Conservation (phyloP, 1,284 basidiomycete genomes). For the Trichosporon coremiiforme region DNA sequence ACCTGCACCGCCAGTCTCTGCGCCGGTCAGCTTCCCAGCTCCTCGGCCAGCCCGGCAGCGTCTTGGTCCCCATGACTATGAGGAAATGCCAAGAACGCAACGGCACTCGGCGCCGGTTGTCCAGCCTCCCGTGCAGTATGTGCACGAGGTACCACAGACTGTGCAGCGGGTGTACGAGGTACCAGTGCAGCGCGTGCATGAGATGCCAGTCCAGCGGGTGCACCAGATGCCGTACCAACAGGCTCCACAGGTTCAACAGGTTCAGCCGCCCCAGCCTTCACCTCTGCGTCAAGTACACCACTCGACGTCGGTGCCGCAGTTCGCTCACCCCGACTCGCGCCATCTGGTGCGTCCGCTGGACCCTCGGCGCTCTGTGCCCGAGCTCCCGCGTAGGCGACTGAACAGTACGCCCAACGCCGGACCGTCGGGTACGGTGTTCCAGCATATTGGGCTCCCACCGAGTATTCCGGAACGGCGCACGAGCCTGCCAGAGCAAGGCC, state of each 20-base stretch:
- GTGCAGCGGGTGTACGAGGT: conserved; percentile 12
- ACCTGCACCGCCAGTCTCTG: neutral
- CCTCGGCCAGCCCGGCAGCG: neutral
- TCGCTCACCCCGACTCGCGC: neutral
- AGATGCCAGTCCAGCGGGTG: neutral
- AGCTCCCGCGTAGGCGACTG: neutral
- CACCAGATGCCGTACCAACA: neutral
- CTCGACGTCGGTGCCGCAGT: neutral
- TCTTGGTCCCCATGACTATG: neutral
- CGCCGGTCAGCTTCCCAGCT: neutral
- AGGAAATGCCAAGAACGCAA: neutral
- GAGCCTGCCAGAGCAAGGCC: neutral
- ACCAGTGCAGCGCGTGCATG: neutral
- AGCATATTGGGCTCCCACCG: neutral
- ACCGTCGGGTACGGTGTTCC: neutral
- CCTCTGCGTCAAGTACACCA: neutral
- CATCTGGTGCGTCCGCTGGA: conserved; percentile 1
- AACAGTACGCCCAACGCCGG: neutral
- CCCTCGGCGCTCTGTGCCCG: neutral
- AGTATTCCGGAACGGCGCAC: neutral
- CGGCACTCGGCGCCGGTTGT: conserved; percentile 2
- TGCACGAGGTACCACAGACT: neutral
- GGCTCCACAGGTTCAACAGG: neutral
- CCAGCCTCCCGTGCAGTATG: neutral
- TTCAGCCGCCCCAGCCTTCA: neutral